Base-by-base conservation (phyloP, 2,329 filamentous ascomycete species). In the Aspergillus bombycis region DNA sequence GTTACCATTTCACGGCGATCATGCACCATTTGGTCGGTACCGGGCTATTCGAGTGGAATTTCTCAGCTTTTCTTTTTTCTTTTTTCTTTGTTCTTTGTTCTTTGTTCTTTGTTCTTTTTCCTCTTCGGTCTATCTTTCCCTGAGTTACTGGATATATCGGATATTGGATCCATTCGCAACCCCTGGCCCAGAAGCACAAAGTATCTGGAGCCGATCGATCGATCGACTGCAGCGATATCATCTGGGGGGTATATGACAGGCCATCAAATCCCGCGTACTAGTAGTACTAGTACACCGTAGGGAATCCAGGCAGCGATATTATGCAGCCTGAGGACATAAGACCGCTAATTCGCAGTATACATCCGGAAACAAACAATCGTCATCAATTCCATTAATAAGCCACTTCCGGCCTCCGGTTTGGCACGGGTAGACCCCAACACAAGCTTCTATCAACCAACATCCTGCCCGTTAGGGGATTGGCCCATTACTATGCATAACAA, bases 1-100 rank as follows among this genome's bases (percentile, higher is more conserved):
- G 43, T 52, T 52, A 32, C 59, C 34, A 52, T 32, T 14, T 16
- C 26, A 14, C n/a, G 62, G 46, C 46, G 55, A 61, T 64, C 58
- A 46, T 61, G 32, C 46, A 58, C 46, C 48, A 34, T 50, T 61
- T 43, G 28, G 28, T 30, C 28, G 26, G 46, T 21, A 30, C 53
- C 28, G 52, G 32, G 57, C 55, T 14, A 32, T 41, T 32, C 16
- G 43, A 58, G 23, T 54, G 50, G 21, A 26, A 56, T 28, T 46
- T 48, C 38, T 46, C 45, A 12, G 7, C 26, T 23, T 9, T 14
- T 53, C 23, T 23, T n/a, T 4, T 52, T 32, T 52, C 8, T 52
- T 28, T 4, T 26, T 4, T 12, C 4, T 52, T 32, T 21, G n/a
- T 52, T 52, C 3, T 30, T 21, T 52, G n/a, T 52, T 52, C 10